Conservation (phyloP, 2,329 filamentous ascomycete genomes). For the Nannizziopsis arthrosporioides region DNA sequence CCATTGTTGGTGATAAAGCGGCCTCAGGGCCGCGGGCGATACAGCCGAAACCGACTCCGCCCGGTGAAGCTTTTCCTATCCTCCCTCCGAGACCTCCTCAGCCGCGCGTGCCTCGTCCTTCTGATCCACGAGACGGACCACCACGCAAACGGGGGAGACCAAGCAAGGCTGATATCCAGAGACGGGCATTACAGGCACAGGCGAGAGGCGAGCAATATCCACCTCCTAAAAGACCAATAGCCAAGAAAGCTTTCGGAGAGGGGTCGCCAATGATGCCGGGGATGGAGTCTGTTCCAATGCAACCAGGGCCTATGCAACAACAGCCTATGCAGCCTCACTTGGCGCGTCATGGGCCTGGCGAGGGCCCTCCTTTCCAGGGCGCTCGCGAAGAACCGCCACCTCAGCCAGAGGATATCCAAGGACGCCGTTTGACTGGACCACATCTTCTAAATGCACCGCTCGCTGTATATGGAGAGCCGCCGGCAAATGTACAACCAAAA, state of each 20-base stretch:
- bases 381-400: slow-evolving; percentile 7
- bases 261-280: slow-evolving; percentile 3
- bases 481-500: slow-evolving; percentile 2
- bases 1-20: slow-evolving; percentile 22
- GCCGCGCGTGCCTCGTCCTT: slow-evolving; percentile 25
- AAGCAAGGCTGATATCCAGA: slow-evolving; percentile 32
- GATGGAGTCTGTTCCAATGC: neutral
- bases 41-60: slow-evolving; percentile 30
- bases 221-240: slow-evolving; percentile 16
- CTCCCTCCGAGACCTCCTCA: slow-evolving; percentile 26
- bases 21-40: slow-evolving; percentile 26
- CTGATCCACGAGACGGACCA: slow-evolving; percentile 25
- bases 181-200: slow-evolving; percentile 29
- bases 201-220: slow-evolving; percentile 31
- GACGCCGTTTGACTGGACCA: slow-evolving; percentile 10
- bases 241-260: slow-evolving; percentile 5
- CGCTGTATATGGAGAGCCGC: slow-evolving; percentile 1
- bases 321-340: neutral
- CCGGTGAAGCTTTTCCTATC: slow-evolving; percentile 23
- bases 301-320: neutral
- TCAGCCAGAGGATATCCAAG: slow-evolving; percentile 15
- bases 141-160: slow-evolving; percentile 35
- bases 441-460: slow-evolving; percentile 1
- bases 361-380: neutral
- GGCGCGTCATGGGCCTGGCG: slow-evolving; percentile 1